Evolutionary conservation across 2,329 filamentous ascomycete species (phyloP).

Genomic region (Pyrenochaeta sp.): DNA sequence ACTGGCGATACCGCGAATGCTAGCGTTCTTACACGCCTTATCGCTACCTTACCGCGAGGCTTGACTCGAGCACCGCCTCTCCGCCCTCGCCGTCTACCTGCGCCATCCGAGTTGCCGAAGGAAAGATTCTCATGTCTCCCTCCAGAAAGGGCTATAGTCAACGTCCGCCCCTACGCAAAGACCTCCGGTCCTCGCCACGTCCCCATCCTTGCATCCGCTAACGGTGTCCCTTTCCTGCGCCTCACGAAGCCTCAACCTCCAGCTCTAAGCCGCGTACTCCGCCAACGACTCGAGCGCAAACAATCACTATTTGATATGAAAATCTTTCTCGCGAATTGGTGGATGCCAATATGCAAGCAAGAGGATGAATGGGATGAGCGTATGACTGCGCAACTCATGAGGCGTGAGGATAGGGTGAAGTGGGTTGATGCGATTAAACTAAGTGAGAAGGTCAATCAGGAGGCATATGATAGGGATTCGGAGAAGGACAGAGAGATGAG

Average conservation of each 20-base stretch:
- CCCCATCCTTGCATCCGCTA: slow-evolving; percentile 65
- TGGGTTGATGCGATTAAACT: slow-evolving; percentile 44
- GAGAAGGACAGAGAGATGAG: slow-evolving; percentile 45
- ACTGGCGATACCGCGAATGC: slow-evolving; percentile 40
- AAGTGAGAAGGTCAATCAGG: slow-evolving; percentile 23
- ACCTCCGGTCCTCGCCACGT: slow-evolving; percentile 65
- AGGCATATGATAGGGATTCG: slow-evolving; percentile 25
- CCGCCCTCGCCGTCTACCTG: slow-evolving; percentile 6
- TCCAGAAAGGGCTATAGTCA: slow-evolving; percentile 54
- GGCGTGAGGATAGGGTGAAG: slow-evolving; percentile 18
- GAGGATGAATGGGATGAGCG: slow-evolving; percentile 61
- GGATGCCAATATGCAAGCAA: slow-evolving; percentile 47
- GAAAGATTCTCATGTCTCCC: slow-evolving; percentile 47
- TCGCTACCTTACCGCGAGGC: slow-evolving; percentile 52
- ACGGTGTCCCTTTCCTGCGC: slow-evolving; percentile 70
- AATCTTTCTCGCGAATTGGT: slow-evolving; percentile 54
- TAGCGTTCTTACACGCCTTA: slow-evolving; percentile 32
- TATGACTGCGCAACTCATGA: slow-evolving; percentile 29
- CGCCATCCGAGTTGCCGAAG: slow-evolving; percentile 18
- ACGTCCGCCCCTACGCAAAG: slow-evolving; percentile 58
- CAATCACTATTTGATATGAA: slow-evolving; percentile 52
- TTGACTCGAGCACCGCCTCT: slow-evolving; percentile 30
- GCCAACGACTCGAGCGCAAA: slow-evolving; percentile 59
- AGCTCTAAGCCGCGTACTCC: slow-evolving; percentile 66
- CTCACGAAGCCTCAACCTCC: slow-evolving; percentile 71